Evolutionary conservation across 2,329 filamentous ascomycete species (phyloP).

Genomic region (Pestalotiopsis sp.): DNA sequence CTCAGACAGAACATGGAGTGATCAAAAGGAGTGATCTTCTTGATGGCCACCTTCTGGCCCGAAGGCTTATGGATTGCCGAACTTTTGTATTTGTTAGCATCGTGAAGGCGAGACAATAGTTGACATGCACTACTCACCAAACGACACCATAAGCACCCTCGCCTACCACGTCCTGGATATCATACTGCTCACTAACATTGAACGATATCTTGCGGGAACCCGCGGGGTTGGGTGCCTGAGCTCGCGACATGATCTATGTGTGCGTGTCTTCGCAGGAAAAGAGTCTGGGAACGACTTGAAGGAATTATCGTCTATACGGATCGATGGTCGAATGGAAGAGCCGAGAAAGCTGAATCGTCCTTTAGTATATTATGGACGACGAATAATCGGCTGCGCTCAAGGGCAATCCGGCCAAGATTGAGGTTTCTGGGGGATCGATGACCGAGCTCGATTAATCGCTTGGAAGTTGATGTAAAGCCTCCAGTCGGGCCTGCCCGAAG

Average conservation of each 20-base stretch:
- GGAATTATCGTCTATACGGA: neutral
- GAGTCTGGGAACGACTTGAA: neutral
- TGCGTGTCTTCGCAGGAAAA: conserved; percentile 14
- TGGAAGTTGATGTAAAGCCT: neutral
- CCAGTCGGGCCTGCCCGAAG: conserved; percentile 13
- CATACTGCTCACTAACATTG: conserved; percentile 99
- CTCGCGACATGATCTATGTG: conserved; percentile 53
- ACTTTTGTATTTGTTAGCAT: conserved; percentile 46
- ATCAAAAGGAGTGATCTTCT: conserved; percentile 99
- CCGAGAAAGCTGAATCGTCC: neutral
- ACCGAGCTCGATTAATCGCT: neutral
- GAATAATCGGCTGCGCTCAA: neutral
- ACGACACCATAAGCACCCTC: conserved; percentile 98
- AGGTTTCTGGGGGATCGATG: neutral
- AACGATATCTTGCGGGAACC: conserved; percentile 95
- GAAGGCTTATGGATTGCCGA: conserved; percentile 98
- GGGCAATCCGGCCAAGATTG: neutral
- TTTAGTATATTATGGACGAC: neutral
- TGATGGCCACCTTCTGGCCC: conserved; percentile 97
- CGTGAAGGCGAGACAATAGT: neutral
- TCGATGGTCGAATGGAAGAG: neutral
- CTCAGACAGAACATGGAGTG: conserved; percentile 98
- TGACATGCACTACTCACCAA: conserved; percentile 66
- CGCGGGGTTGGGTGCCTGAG: conserved; percentile 58
- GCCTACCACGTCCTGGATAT: conserved; percentile 98